phyloP scores from a whole-genome alignment of 1,284 basidiomycete species.

The Melampsora americana region DNA sequence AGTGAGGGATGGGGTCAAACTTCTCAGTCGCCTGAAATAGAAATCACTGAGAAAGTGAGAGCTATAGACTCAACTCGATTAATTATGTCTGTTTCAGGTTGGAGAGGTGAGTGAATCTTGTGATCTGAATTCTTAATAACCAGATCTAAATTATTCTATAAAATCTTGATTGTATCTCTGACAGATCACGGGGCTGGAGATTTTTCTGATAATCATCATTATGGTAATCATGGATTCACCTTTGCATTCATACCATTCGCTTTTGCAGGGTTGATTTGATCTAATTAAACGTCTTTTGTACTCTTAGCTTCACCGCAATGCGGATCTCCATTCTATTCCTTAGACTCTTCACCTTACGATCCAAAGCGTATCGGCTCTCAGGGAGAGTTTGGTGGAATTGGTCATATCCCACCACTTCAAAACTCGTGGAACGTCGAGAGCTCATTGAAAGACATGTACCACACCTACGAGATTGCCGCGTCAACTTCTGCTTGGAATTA shows the following conservation, averaged over 20 bases:
- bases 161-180: neutral
- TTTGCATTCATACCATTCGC: too few species aligned
- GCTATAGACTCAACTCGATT: slow-evolving; percentile 20
- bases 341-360: slow-evolving; percentile 17
- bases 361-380: slow-evolving; percentile 17
- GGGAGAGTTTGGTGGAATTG: slow-evolving; percentile 43
- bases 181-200: slow-evolving; percentile 29
- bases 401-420: slow-evolving; percentile 5
- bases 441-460: slow-evolving; percentile 4
- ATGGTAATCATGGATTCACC: too few species aligned
- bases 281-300: neutral
- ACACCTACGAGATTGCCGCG: slow-evolving; percentile 24
- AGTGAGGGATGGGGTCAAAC: slow-evolving; percentile 43
- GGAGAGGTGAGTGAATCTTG: slow-evolving; percentile 13
- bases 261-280: too few species aligned
- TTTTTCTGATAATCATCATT: slow-evolving; percentile 40
- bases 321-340: slow-evolving; percentile 26
- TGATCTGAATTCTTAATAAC: neutral
- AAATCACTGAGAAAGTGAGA: slow-evolving; percentile 20
- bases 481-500: slow-evolving; percentile 28
- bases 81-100: slow-evolving; percentile 27
- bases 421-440: slow-evolving; percentile 31
- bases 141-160: neutral
- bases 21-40: slow-evolving; percentile 5
- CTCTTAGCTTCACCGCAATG: slow-evolving; percentile 33